Base-by-base conservation (phyloP, 805 yeast genomes). In the Starmera quercuum region DNA sequence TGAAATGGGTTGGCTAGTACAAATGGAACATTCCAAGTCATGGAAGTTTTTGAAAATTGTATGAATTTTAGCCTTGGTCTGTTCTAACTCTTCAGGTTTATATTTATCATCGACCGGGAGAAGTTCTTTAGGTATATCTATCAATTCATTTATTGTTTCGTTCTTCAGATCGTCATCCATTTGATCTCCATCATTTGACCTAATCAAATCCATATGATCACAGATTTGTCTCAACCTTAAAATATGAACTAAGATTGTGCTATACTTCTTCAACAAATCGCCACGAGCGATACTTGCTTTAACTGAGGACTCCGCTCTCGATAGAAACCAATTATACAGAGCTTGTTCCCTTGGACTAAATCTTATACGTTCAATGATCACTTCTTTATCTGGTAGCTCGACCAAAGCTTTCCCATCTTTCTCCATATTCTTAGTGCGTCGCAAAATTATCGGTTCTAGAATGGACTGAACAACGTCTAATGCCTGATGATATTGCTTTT, bases 401-500 rank as follows among this genome's bases (percentile, higher is more conserved):
- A 90, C 92, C 30, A 90, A 56, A 2, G 82, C 77, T 17, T 69
- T 65, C 0, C 97, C 97, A 46, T 83, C 68, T 44, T 73, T 85
- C 46, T 73, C 81, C 85, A 87, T 90, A 40, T 69, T 73, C 47
- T 90, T 90, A 0, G 97, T 88, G 48, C 97, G 66, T 46, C 97
- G 68, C 41, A 90, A 56, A 20, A 87, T 63, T 0, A 90, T 69
- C 0, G 97, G 97, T 40, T 83, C 87, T 36, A 88, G 59, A 19
- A 90, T 79, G 0, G 92, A 75, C 48, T 83, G 85, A n/a, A 90
- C 83, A 5, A 87, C 81, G 43, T 77, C 82, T 48, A 88, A 66
- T 0, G 97, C 90, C 42, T 78, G 77, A 6, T 73, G 65, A 16
- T 81, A 68, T 20, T 80, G 73, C 43, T 75, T 78, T 32, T 75